Base-by-base conservation (phyloP, 441 rosid genomes). In the Corymbia citriodora region DNA sequence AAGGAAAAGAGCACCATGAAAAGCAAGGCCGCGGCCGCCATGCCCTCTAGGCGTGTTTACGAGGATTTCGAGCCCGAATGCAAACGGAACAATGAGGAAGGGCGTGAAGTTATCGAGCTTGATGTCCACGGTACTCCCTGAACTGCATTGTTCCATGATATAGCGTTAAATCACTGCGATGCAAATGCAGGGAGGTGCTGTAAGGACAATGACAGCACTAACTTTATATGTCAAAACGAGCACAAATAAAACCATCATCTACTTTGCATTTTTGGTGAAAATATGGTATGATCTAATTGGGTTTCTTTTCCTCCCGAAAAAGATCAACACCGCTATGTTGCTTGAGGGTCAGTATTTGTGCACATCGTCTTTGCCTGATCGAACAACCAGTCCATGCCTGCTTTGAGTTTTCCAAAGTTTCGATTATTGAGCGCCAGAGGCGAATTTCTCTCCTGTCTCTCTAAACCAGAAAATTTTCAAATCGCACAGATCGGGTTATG, bases 51-150 rank as follows among this genome's bases (percentile, higher is more conserved):
- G 90, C 85, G 10, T 29, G 65, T 9, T 52, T 87, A 68, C n/a
- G 89, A 88, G 55, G 92, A 88, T 85, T 92, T 93, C 74, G 93
- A 94, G 31, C 94, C 95, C 18, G 59, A 7, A 9, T 87, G 92
- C 90, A 85, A 88, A 85, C 92, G 93, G 93, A 57, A 48, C 55
- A 88, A 52, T 63, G 92, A 88, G 40, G 90, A 83, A 48, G 91
- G 21, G 63, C 19, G 36, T 6, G 88, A 90, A 54, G 87, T 57
- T 52, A 88, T 92, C 40, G 90, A 90, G 90, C 36, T 93, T 87
- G 90, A 91, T n/a, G 87, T 94, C 63, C 63, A 50, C 9, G 93
- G 95, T 93, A 90, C 48, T 19, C 21, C 49, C 9, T 59, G 2
- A 27, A 12, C 85, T 9, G 45, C 10, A 13, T 40, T 1, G 52